Evolutionary conservation across 495 filamentous ascomycete species (phyloP).

Genomic region (Choiromyces venosus): DNA sequence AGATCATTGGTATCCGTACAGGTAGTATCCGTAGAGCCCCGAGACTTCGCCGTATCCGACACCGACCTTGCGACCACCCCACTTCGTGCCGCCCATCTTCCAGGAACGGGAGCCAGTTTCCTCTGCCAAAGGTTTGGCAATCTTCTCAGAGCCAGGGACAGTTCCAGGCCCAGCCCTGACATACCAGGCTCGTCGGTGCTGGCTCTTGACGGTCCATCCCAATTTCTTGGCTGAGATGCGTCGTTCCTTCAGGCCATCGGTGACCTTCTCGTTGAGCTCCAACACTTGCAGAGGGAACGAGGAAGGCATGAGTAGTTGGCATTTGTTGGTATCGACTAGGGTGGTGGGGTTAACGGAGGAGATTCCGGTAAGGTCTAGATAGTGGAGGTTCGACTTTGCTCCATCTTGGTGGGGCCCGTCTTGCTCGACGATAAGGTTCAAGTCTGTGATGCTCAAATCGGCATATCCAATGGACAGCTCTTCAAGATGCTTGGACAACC

Average conservation of each 20-base stretch:
- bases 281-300: slow-evolving; percentile 73
- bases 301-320: slow-evolving; percentile 55
- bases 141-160: slow-evolving; percentile 46
- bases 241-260: slow-evolving; percentile 55
- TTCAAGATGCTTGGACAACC: slow-evolving; percentile 72
- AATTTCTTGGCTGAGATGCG: slow-evolving; percentile 44
- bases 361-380: slow-evolving; percentile 64
- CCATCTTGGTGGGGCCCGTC: slow-evolving; percentile 44
- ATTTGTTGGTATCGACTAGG: slow-evolving; percentile 52
- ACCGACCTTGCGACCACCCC: slow-evolving; percentile 83
- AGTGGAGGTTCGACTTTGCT: slow-evolving; percentile 63
- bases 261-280: slow-evolving; percentile 68
- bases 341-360: slow-evolving; percentile 56
- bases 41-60: slow-evolving; percentile 72
- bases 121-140: slow-evolving; percentile 35
- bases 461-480: slow-evolving; percentile 68
- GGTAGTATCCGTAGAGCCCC: slow-evolving; percentile 80
- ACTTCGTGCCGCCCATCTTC: slow-evolving; percentile 87
- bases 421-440: slow-evolving; percentile 55
- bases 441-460: slow-evolving; percentile 58
- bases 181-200: slow-evolving; percentile 61
- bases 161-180: slow-evolving; percentile 50
- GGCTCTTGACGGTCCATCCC: slow-evolving; percentile 69
- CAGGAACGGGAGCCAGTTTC: slow-evolving; percentile 57
- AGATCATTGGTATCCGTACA: slow-evolving; percentile 51